Percentiles rank a stretch among this genome's conserved stretches.
Conservation (phyloP, 805 yeast species). For the Dipodascus geniculatus region DNA sequence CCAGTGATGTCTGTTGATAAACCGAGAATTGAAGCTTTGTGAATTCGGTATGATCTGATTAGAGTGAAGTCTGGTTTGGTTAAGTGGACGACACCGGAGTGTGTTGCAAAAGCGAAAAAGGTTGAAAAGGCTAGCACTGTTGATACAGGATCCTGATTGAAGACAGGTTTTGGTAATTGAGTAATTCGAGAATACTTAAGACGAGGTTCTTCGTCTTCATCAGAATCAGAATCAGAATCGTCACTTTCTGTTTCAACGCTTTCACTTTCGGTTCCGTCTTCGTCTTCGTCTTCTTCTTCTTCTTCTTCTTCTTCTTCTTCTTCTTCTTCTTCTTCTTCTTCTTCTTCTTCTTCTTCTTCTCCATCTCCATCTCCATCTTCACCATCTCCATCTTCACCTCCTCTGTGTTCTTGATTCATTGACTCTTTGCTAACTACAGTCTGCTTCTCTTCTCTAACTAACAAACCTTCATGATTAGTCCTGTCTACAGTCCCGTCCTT, state of each 20-base stretch:
- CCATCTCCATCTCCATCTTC: constrained; percentile 5
- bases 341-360: constrained; percentile 5
- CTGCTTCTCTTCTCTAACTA: constrained; percentile 28
- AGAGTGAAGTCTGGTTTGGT: constrained; percentile 46
- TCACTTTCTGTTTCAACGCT: constrained; percentile 8
- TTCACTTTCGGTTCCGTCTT: constrained; percentile 6
- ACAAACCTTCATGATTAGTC: too few relatives aligned
- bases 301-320: constrained; percentile 15
- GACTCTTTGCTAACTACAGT: too few relatives aligned
- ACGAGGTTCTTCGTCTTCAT: constrained; percentile 27
- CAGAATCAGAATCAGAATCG: constrained; percentile 24
- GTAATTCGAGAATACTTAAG: constrained; percentile 64
- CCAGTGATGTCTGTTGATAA: constrained; percentile 55
- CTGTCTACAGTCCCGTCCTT: neutral
- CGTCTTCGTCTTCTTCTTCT: constrained; percentile 17
- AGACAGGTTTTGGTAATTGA: constrained; percentile 58
- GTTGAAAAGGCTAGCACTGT: constrained; percentile 47
- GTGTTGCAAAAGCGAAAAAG: constrained; percentile 75
- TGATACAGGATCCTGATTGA: constrained; percentile 68
- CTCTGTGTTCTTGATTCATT: too few relatives aligned
- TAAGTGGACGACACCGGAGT: constrained; percentile 70
- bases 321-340: constrained; percentile 12
- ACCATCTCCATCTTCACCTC: constrained; percentile 4
- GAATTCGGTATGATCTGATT: constrained; percentile 68
- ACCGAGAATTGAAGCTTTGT: constrained; percentile 71